Evolutionary conservation across 495 filamentous ascomycete genomes (phyloP).

Genomic region (Hyphodiscus hymeniophilus): DNA sequence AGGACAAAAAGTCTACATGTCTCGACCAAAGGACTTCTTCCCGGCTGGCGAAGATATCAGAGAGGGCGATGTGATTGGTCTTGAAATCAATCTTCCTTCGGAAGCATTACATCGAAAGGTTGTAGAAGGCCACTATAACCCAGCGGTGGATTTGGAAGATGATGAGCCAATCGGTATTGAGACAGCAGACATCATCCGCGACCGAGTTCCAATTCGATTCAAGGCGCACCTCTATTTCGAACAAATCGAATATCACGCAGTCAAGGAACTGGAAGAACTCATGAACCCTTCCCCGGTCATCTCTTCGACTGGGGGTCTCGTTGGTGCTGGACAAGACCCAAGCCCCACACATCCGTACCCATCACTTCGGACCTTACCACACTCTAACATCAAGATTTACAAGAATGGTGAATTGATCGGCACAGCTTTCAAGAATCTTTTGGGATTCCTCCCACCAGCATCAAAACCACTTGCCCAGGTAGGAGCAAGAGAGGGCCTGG

Average conservation of each 20-base stretch:
- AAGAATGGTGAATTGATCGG: constrained; percentile 86
- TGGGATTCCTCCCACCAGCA: constrained; percentile 88
- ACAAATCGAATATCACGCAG: constrained; percentile 80
- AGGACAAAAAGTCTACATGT: constrained; percentile 89
- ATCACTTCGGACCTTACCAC: constrained; percentile 72
- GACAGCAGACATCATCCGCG: constrained; percentile 73
- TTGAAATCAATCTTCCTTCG: constrained; percentile 85
- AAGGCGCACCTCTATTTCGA: constrained; percentile 93
- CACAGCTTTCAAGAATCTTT: constrained; percentile 77
- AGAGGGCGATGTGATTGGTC: constrained; percentile 90
- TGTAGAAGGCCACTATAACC: constrained; percentile 81
- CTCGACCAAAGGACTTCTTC: constrained; percentile 82
- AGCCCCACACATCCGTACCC: constrained; percentile 62
- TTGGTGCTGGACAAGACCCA: constrained; percentile 25
- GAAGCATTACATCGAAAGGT: constrained; percentile 77
- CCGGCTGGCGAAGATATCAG: constrained; percentile 56
- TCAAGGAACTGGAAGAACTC: constrained; percentile 82
- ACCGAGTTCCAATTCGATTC: constrained; percentile 88
- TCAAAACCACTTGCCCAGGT: constrained; percentile 66
- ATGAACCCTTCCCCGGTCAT: constrained; percentile 63
- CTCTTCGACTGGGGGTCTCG: constrained; percentile 24
- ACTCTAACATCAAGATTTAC: constrained; percentile 79
- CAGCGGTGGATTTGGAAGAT: constrained; percentile 65
- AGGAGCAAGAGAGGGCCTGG: constrained; percentile 71
- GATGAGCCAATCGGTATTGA: constrained; percentile 29